Base-by-base conservation (phyloP, 163 green algal genomes). In the Prototheca wickerhamii region DNA sequence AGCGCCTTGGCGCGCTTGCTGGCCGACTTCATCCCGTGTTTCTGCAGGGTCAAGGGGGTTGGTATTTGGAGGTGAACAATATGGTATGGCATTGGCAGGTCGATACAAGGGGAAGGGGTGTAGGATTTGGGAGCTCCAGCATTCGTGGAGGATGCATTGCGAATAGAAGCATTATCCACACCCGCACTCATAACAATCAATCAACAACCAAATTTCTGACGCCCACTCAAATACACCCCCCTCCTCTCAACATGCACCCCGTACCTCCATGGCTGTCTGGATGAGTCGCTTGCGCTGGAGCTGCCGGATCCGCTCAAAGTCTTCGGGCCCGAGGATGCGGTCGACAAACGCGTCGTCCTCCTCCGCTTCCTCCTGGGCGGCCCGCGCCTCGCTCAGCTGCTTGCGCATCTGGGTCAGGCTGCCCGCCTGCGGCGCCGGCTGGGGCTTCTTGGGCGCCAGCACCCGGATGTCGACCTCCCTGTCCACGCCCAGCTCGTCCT, bases 221-320 rank as follows among this genome's bases (percentile, higher is more conserved):
- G n/a, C n/a, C n/a, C n/a, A n/a, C n/a, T n/a, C n/a, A n/a, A n/a
- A n/a, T n/a, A n/a, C n/a, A n/a, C n/a, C n/a, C n/a, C n/a, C n/a
- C n/a, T n/a, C n/a, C 20, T 18, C 46, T 2, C 15, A 54, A 12
- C 46, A 10, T 15, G 10, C 10, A 44, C 10, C 37, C 2, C 37
- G 20, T 65, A 76, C 70, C 54, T 73, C 57, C 68, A 85, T 78
- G 4, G 61, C 58, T 2, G 49, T 10, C 7, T 81, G 44, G 34
- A 83, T 73, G 53, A 78, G 31, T 29, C 35, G 50, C 20, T 61
- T 55, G 57, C 75, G 64, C 66, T 75, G 64, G 3, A 84, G 65
- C 33, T 76, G 76, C 62, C 74, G 75, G 69, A 96, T 96, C 49
- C 76, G 72, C 15, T 82, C 77, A 73, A 95, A 96, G 76, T 96